Conservation (phyloP, 1,284 basidiomycete genomes). For the Grifola frondosa region DNA sequence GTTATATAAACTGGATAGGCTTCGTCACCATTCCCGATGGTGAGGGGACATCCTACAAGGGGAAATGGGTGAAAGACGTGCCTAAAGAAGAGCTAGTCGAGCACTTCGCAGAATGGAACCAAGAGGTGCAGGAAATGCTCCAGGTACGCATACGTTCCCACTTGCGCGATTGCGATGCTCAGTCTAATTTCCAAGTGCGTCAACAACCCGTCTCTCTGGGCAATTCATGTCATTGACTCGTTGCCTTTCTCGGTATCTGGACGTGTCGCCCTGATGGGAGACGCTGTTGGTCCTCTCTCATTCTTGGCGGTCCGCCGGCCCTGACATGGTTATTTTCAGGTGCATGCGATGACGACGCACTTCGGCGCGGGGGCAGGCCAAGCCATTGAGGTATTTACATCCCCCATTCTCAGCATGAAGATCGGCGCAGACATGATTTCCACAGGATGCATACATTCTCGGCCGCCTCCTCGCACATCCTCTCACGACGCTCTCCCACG, state of each 20-base stretch:
- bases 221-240: slow-evolving; percentile 21
- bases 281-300: slow-evolving; percentile 18
- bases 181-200: slow-evolving; percentile 15
- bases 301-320: neutral
- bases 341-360: slow-evolving; percentile 41
- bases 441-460: slow-evolving; percentile 38
- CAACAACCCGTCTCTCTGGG: slow-evolving; percentile 25
- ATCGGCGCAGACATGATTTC: neutral
- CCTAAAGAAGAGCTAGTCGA: slow-evolving; percentile 19
- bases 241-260: slow-evolving; percentile 23
- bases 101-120: slow-evolving; percentile 26
- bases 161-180: neutral
- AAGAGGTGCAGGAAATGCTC: slow-evolving; percentile 23
- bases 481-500: slow-evolving; percentile 7
- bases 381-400: slow-evolving; percentile 36
- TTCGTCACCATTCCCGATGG: slow-evolving; percentile 19
- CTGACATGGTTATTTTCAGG: slow-evolving; percentile 18
- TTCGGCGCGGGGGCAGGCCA: slow-evolving; percentile 42
- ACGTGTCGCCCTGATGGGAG: slow-evolving; percentile 24
- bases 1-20: slow-evolving; percentile 22
- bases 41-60: slow-evolving; percentile 21
- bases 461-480: slow-evolving; percentile 31
- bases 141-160: slow-evolving; percentile 12
- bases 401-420: neutral
- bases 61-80: slow-evolving; percentile 24